Base-by-base conservation (phyloP, 352 stramenopile genomes). In the Phytophthora fragariaefolia region DNA sequence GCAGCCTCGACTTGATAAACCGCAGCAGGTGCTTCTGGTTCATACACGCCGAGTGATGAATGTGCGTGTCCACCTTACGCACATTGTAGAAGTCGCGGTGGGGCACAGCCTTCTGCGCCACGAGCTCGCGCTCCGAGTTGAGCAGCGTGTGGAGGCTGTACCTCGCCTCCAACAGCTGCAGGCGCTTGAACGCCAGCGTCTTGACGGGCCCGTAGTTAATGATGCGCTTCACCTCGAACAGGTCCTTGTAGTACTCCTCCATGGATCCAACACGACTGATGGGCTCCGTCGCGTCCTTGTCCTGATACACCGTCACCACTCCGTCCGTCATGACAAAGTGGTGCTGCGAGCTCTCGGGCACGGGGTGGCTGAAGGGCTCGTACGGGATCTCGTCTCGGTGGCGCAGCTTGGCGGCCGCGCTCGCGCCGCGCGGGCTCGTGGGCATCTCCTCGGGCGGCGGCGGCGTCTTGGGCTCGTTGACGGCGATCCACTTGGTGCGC, bases 71-170 rank as follows among this genome's bases (percentile, higher is more conserved):
- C 9, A 99, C 96, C 76, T 99, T 99, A 23, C 97, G 85, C 12
- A 98, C 95, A 59, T 98, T 97, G 82, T 99, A 99, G 70, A 99
- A 99, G 69, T 99, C 97, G n/a, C 97, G 97, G 51, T 99, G 97
- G 6, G 98, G 93, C 38, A 99, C 89, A 28, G 89, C 91, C 73
- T 98, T 98, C 64, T 99, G 96, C 48, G 97, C 95, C 45, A 97
- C 71, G 15, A 98, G 79, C 74, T 99, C 97, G 0, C 91, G 88
- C 30, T 98, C 82, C n/a, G 88, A 91, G 78, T 99, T 99, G 12
- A 99, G 83, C 28, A 98, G 85, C 45, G 91, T 87, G 75, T 99
- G 97, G 61, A 99, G 89, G 56, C 98, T 98, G 74, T 99, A 99
- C 26, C 91, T 80, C 28, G 90, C 85, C 63, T 98, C 90, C 12